Percentiles rank a stretch among this genome's conserved stretches.
Evolutionary conservation across 2,329 filamentous ascomycete genomes (phyloP).

Genomic region (Stachybotrys elegans): DNA sequence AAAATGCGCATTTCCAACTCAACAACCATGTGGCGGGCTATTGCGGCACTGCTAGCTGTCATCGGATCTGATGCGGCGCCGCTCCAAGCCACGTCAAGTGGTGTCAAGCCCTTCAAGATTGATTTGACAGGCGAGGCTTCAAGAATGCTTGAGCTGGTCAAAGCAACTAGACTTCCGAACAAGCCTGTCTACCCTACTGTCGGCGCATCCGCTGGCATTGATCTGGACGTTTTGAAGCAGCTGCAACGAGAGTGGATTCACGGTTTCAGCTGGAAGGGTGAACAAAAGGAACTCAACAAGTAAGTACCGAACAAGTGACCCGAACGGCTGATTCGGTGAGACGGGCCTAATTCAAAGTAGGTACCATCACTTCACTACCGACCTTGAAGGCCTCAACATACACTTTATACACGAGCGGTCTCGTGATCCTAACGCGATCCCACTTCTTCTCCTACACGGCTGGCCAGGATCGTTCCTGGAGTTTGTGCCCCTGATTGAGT

Average conservation of each 20-base stretch:
- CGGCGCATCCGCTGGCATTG: constrained; percentile 7
- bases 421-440: constrained; percentile 22
- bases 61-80: constrained; percentile 2
- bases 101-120: constrained; percentile 8
- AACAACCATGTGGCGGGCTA: not conserved
- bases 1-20: not conserved
- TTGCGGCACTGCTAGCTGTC: not conserved
- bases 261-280: constrained; percentile 13
- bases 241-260: constrained; percentile 10
- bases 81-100: too few species aligned
- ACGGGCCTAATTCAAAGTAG: not conserved
- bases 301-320: constrained; percentile 1
- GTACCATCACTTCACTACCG: constrained; percentile 10
- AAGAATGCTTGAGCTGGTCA: constrained; percentile 10
- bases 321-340: not conserved
- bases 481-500: constrained; percentile 21
- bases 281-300: constrained; percentile 13
- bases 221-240: constrained; percentile 7
- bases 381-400: constrained; percentile 15
- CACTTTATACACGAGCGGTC: constrained; percentile 19
- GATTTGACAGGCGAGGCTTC: constrained; percentile 7
- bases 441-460: constrained; percentile 35
- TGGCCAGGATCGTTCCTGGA: constrained; percentile 41
- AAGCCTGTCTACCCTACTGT: constrained; percentile 1
- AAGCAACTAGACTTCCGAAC: constrained; percentile 8